phyloP scores from a whole-genome alignment of 805 yeast species.

The Yamadazyma olivae region DNA sequence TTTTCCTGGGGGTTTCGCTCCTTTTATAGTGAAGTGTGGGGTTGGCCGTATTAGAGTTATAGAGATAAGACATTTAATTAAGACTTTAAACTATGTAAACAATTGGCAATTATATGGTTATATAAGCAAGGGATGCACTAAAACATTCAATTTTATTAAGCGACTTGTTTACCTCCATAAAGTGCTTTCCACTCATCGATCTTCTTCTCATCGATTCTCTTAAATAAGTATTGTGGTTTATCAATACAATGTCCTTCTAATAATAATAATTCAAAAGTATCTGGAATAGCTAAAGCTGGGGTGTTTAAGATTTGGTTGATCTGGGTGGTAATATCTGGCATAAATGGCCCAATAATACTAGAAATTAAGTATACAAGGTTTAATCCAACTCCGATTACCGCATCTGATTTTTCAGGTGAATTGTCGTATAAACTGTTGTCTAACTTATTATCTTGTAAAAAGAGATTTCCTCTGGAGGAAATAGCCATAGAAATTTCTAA shows the following conservation, averaged over 20 bases:
- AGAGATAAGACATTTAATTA: not conserved
- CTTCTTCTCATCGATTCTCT: slow-evolving; percentile 86
- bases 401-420: slow-evolving; percentile 78
- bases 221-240: slow-evolving; percentile 87
- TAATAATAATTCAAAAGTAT: slow-evolving; percentile 66
- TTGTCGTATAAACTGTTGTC: slow-evolving; percentile 82
- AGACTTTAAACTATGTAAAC: too few species aligned
- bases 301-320: slow-evolving; percentile 80
- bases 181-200: slow-evolving; percentile 80
- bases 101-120: too few species aligned
- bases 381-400: slow-evolving; percentile 88
- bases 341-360: slow-evolving; percentile 79
- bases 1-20: too few species aligned
- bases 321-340: slow-evolving; percentile 76
- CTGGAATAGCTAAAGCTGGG: slow-evolving; percentile 75
- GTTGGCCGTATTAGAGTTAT: too few species aligned
- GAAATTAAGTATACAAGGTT: slow-evolving; percentile 85
- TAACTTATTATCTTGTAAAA: slow-evolving; percentile 92
- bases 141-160: slow-evolving; percentile 5
- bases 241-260: slow-evolving; percentile 83
- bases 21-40: too few species aligned
- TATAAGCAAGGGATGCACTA: not conserved
- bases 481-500: slow-evolving; percentile 88
- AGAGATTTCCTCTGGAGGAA: slow-evolving; percentile 90
- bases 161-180: slow-evolving; percentile 75